Conservation (phyloP, 2,329 filamentous ascomycete genomes). For the Calonectria hongkongensis region DNA sequence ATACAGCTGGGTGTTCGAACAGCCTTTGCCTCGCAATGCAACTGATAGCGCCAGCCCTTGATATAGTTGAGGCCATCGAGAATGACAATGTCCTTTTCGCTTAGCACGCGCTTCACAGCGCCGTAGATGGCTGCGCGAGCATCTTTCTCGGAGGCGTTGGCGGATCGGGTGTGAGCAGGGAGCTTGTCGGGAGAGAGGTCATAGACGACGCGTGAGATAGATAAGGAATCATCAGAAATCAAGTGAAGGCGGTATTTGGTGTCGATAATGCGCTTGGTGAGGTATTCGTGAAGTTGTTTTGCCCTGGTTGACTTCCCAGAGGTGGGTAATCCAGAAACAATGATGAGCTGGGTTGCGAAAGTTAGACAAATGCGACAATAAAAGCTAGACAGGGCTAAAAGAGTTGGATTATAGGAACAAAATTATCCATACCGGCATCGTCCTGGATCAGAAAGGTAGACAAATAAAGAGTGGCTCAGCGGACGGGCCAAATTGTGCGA, state of each 20-base stretch:
- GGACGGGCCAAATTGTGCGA: not conserved
- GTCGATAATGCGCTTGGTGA: conserved; percentile 73
- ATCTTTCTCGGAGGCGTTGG: conserved; percentile 87
- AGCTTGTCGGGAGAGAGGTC: conserved; percentile 73
- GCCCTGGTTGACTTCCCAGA: conserved; percentile 82
- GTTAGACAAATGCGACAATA: conserved; percentile 28
- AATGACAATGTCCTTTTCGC: conserved; percentile 84
- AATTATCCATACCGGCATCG: conserved; percentile 52
- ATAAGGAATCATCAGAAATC: conserved; percentile 83
- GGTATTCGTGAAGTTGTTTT: conserved; percentile 79
- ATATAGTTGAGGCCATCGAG: conserved; percentile 91
- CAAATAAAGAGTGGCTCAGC: not conserved
- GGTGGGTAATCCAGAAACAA: conserved; percentile 79
- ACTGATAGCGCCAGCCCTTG: conserved; percentile 91
- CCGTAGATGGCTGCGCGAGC: conserved; percentile 85
- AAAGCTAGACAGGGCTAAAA: conserved; percentile 3
- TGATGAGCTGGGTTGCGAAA: conserved; percentile 72
- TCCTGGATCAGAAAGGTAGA: conserved; percentile 25
- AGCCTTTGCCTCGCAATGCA: conserved; percentile 90
- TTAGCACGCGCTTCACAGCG: conserved; percentile 85
- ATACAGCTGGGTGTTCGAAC: conserved; percentile 85
- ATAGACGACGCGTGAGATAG: conserved; percentile 82
- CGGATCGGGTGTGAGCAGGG: conserved; percentile 78
- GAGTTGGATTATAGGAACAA: no score
- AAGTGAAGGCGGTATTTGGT: conserved; percentile 80